Evolutionary conservation across 192 early-diverging fungal genomes (phyloP).

Genomic region (Coemansia sp.): DNA sequence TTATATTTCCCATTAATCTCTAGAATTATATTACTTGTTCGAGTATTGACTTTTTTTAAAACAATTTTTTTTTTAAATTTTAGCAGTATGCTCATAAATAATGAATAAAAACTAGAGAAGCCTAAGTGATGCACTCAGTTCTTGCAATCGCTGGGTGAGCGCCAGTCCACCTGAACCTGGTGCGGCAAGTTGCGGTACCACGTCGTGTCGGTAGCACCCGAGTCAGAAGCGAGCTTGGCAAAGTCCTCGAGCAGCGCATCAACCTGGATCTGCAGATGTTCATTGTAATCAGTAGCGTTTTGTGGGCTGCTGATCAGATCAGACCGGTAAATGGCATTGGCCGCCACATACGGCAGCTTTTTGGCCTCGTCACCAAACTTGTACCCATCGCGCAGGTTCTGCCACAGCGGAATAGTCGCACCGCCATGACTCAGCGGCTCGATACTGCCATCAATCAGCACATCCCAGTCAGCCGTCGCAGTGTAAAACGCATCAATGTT

Average conservation of each 20-base stretch:
- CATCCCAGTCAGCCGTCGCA: conserved; percentile 58
- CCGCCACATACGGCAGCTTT: conserved; percentile 54
- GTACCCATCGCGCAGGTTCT: conserved; percentile 34
- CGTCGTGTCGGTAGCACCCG: conserved; percentile 53
- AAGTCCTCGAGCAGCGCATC: conserved; percentile 59
- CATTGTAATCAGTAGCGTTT: conserved; percentile 63
- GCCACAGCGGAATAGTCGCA: conserved; percentile 50
- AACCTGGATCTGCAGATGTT: conserved; percentile 65
- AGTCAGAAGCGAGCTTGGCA: conserved; percentile 53
- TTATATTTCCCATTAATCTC: no score
- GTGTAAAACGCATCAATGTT: conserved; percentile 51
- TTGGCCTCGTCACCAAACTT: conserved; percentile 12
- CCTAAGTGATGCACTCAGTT: conserved; percentile 5
- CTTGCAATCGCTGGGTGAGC: conserved; percentile 34
- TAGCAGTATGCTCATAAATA: not conserved
- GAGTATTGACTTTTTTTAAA: no score
- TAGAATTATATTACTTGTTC: no score
- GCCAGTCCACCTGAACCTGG: conserved; percentile 56
- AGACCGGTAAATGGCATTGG: conserved; percentile 60
- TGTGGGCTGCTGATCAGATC: conserved; percentile 71
- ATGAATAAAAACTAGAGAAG: not conserved
- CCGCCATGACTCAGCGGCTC: conserved; percentile 59
- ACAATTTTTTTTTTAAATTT: no score
- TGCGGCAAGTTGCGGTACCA: conserved; percentile 73
- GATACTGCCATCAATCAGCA: conserved; percentile 61